These are phyloP conservation scores for Coniosporium tulheliwenetii DNA, from an alignment of 2,329 filamentous ascomycete genomes.

Conservation along the genomic window DNA sequence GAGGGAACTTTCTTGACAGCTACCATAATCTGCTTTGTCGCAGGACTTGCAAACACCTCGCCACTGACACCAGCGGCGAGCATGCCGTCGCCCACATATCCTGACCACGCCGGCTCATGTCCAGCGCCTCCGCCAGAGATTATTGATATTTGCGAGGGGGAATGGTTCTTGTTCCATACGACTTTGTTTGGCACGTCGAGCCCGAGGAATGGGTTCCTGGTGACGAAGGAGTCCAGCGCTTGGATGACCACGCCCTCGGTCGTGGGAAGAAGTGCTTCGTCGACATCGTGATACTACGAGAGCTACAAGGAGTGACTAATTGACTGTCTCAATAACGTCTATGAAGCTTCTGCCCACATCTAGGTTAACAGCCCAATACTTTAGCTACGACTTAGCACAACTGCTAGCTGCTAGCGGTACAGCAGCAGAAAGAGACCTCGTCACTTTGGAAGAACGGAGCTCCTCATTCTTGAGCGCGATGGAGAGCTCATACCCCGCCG, in stretches of 20 bases:
- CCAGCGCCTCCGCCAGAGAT: constrained; percentile 32
- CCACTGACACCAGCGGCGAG: constrained; percentile 31
- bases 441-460: no score
- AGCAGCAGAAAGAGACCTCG: no score
- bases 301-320: not conserved
- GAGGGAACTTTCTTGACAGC: constrained; percentile 29
- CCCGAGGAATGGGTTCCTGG: constrained; percentile 26
- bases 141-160: constrained; percentile 25
- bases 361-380: no score
- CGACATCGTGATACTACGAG: constrained; percentile 23
- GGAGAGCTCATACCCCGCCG: no score
- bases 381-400: no score
- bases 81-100: constrained; percentile 33
- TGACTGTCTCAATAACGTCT: no score
- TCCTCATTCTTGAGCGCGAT: no score
- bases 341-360: no score
- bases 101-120: constrained; percentile 33
- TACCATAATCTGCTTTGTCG: constrained; percentile 33
- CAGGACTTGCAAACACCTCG: constrained; percentile 32
- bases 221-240: constrained; percentile 29
- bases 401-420: no score
- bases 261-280: constrained; percentile 37
- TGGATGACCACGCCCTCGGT: constrained; percentile 34
- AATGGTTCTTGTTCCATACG: constrained; percentile 29
- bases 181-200: constrained; percentile 32